These are phyloP conservation scores for Podospora anserina DNA, from an alignment of 495 filamentous ascomycete species.

Conservation along the genomic window DNA sequence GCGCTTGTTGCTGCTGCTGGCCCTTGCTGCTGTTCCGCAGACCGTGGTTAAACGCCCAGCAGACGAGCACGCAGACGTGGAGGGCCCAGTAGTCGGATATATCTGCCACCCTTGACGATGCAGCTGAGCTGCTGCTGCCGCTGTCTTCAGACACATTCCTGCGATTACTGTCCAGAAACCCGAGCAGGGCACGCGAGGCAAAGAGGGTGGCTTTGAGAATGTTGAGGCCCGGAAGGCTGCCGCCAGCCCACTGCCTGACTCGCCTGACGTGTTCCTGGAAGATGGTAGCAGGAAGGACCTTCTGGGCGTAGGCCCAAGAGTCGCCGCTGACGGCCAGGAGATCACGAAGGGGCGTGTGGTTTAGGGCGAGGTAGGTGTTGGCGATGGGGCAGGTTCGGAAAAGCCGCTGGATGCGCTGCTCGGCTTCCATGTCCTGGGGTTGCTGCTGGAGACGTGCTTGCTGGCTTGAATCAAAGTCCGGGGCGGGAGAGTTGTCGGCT, in stretches of 20 bases:
- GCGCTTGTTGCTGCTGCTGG: slow-evolving; percentile 37
- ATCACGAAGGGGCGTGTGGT: slow-evolving; percentile 47
- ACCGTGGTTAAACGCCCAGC: slow-evolving; percentile 40
- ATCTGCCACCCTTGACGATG: slow-evolving; percentile 22
- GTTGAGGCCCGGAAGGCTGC: slow-evolving; percentile 17
- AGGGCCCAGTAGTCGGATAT: slow-evolving; percentile 50
- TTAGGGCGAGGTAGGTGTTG: slow-evolving; percentile 47
- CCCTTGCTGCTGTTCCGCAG: slow-evolving; percentile 67
- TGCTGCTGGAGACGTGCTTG: slow-evolving; percentile 17
- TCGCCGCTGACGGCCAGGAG: slow-evolving; percentile 49
- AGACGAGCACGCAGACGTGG: slow-evolving; percentile 47
- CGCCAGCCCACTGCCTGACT: slow-evolving; percentile 36
- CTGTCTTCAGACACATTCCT: slow-evolving; percentile 13
- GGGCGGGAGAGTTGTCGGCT: slow-evolving; percentile 25
- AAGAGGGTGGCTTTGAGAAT: slow-evolving; percentile 31
- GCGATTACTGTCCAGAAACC: slow-evolving; percentile 22
- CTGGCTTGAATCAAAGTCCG: slow-evolving; percentile 24
- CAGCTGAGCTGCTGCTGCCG: not conserved
- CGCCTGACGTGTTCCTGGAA: slow-evolving; percentile 41
- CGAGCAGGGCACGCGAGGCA: slow-evolving; percentile 34
- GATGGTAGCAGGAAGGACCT: slow-evolving; percentile 34
- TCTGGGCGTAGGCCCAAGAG: slow-evolving; percentile 47
- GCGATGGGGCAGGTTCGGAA: slow-evolving; percentile 40
- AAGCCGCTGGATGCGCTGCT: slow-evolving; percentile 36
- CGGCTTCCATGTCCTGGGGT: slow-evolving; percentile 20